A percentile compares a stretch with the other conserved stretches of the same genome.
These are phyloP conservation scores for Babesia ovata DNA, from an alignment of 169 alveolate species.

Conservation along the genomic window DNA sequence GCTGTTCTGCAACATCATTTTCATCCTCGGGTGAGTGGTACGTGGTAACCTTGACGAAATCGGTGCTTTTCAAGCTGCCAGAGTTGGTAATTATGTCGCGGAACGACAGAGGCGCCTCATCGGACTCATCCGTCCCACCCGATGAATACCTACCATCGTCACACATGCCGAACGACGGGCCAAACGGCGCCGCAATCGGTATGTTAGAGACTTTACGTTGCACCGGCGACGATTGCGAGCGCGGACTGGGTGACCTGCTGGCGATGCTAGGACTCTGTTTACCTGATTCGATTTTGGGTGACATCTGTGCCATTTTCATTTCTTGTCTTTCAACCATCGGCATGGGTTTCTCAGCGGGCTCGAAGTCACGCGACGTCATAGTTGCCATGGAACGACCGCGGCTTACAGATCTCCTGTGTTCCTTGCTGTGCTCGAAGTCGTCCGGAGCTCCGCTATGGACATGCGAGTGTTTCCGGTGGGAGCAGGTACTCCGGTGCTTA, in stretches of 20 bases:
- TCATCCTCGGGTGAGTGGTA: constrained; percentile 8
- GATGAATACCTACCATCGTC: not conserved
- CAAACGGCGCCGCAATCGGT: not conserved
- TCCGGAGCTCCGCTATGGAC: not conserved
- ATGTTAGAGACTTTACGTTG: not conserved
- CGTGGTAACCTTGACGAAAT: constrained; percentile 37
- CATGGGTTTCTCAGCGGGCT: not conserved
- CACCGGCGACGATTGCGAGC: not conserved
- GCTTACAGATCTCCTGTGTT: not conserved
- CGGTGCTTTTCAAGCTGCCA: constrained; percentile 17
- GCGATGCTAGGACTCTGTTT: too few species aligned
- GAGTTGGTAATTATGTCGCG: constrained; percentile 6
- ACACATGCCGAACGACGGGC: not conserved
- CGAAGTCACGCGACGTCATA: not conserved
- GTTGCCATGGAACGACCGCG: not conserved
- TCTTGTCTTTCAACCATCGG: not conserved
- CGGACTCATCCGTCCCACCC: not conserved
- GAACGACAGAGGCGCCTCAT: constrained; percentile 9
- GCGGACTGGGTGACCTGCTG: not conserved
- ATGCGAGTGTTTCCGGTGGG: not conserved
- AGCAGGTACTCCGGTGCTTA: constrained; percentile 11
- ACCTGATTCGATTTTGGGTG: too few species aligned
- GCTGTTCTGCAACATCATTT: not conserved
- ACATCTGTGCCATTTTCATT: too few species aligned
- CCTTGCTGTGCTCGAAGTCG: not conserved